phyloP scores from a whole-genome alignment of 257 asterid species.

The Solanum bukasovii region DNA sequence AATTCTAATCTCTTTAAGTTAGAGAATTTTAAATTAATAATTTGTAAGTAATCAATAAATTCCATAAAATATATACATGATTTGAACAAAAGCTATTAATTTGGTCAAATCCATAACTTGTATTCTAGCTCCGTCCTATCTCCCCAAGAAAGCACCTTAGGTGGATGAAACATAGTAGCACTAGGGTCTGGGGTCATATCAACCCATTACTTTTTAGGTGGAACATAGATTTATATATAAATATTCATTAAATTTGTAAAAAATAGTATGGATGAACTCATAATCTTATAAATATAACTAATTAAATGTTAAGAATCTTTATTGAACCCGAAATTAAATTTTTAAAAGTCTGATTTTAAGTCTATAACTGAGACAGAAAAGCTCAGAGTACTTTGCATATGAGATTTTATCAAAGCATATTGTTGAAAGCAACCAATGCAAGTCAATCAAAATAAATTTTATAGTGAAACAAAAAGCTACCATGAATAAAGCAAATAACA shows the following conservation, averaged over 20 bases:
- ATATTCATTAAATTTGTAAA: background rate
- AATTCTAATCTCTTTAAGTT: background rate
- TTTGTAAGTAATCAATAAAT: background rate
- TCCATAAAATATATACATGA: background rate
- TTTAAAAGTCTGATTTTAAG: too few species aligned
- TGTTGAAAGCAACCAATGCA: too few species aligned
- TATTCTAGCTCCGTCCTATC: background rate
- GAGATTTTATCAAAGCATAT: too few species aligned
- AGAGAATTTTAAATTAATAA: background rate
- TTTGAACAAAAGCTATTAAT: background rate
- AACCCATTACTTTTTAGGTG: background rate
- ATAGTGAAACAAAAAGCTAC: too few species aligned
- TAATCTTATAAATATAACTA: background rate
- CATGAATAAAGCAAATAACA: too few species aligned
- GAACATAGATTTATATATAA: background rate
- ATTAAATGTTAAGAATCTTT: too few species aligned
- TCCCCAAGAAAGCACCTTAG: background rate
- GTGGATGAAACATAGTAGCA: background rate
- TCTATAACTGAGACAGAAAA: too few species aligned
- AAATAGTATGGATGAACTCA: background rate
- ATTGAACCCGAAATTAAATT: too few species aligned
- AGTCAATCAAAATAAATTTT: too few species aligned
- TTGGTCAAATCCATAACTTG: background rate
- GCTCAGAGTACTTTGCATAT: too few species aligned
- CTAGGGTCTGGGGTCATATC: background rate